Evolutionary conservation across 805 yeast species (phyloP).

Genomic region (Zygosaccharomyces gambellarensis): DNA sequence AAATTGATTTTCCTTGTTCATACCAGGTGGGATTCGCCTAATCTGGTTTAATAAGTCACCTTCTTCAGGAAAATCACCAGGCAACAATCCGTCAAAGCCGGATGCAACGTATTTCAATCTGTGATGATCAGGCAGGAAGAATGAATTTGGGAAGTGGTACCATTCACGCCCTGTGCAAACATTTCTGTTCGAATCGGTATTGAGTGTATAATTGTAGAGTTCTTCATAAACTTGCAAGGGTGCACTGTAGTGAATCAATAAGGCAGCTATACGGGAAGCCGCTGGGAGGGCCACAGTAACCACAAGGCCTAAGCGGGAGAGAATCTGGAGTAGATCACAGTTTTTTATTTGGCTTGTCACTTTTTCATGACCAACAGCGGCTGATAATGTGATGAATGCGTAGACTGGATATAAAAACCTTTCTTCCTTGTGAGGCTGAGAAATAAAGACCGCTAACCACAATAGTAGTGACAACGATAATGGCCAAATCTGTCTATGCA

Average conservation of each 20-base stretch:
- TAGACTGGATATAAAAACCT: conserved; percentile 84
- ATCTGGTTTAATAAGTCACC: conserved; percentile 35
- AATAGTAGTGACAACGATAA: conserved; percentile 48
- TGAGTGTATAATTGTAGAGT: conserved; percentile 30
- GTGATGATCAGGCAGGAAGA: conserved; percentile 62
- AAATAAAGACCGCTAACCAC: conserved; percentile 64
- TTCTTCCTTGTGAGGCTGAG: conserved; percentile 91
- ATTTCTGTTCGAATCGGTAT: conserved; percentile 34
- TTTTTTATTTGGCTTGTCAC: conserved; percentile 13
- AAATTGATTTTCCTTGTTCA: conserved; percentile 71
- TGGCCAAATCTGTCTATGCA: conserved; percentile 29
- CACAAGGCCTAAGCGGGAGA: conserved; percentile 10
- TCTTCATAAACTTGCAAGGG: conserved; percentile 59
- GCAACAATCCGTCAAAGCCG: conserved; percentile 82
- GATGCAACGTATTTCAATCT: conserved; percentile 65
- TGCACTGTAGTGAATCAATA: conserved; percentile 64
- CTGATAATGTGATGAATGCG: conserved; percentile 59
- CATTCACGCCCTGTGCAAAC: conserved; percentile 94
- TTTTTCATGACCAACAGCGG: conserved; percentile 45
- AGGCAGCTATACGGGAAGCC: conserved; percentile 51
- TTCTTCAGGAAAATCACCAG: conserved; percentile 72
- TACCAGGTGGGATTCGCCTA: conserved; percentile 50
- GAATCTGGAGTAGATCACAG: conserved; percentile 14
- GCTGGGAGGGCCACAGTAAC: conserved; percentile 29
- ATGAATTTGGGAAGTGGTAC: conserved; percentile 88